These are phyloP conservation scores for Ajuga reptans DNA, from an alignment of 305 asterid species.

Conservation along the genomic window DNA sequence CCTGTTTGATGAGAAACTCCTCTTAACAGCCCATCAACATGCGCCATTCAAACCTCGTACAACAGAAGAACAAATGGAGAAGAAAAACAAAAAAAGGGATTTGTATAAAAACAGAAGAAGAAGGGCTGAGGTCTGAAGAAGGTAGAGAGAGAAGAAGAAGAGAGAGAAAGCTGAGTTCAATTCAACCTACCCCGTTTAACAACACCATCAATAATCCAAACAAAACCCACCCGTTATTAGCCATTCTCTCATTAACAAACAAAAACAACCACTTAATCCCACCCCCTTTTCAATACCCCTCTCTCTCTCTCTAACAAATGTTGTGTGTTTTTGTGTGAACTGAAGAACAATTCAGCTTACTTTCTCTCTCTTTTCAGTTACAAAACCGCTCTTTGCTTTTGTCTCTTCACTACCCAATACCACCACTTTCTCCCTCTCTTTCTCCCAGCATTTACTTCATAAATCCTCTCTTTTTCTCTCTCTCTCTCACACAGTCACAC, in stretches of 20 bases:
- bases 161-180: background rate
- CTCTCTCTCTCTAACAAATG: conserved; percentile 34
- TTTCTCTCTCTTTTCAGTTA: conserved; percentile 74
- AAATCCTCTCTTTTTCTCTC: conserved; percentile 6
- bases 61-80: conserved; percentile 12
- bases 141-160: conserved; percentile 8
- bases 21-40: conserved; percentile 30
- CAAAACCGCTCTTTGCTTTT: conserved; percentile 50
- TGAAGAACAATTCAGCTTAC: conserved; percentile 31
- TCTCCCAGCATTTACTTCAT: conserved; percentile 7
- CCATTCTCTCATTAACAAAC: conserved; percentile 28
- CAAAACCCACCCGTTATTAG: conserved; percentile 30
- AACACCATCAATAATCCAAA: conserved; percentile 34
- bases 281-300: conserved; percentile 27
- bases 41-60: conserved; percentile 38
- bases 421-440: conserved; percentile 24
- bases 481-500: background rate
- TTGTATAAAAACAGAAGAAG: conserved; percentile 9
- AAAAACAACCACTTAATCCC: conserved; percentile 20
- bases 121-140: conserved; percentile 26
- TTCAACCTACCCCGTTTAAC: conserved; percentile 38
- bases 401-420: conserved; percentile 39
- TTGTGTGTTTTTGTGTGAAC: conserved; percentile 29
- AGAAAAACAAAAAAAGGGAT: background rate
- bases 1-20: conserved; percentile 41